phyloP scores from a whole-genome alignment of 1,284 basidiomycete species.

The Cryptococcus sp. region DNA sequence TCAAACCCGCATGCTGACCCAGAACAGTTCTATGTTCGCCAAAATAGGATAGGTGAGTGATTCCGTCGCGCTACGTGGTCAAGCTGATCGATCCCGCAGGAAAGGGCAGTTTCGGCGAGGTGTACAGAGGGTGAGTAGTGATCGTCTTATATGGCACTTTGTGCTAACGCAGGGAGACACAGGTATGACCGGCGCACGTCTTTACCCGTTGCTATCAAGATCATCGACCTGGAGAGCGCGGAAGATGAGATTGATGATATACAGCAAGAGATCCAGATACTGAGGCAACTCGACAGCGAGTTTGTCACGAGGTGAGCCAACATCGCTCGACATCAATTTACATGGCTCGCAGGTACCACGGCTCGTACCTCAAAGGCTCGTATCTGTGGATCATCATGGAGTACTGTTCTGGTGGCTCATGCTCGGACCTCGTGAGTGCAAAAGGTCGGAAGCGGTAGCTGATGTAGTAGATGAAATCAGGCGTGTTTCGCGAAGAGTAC shows the following conservation, averaged over 20 bases:
- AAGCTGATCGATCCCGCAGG: constrained; percentile 58
- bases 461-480: constrained; percentile 84
- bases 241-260: constrained; percentile 99
- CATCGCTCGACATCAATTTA: constrained; percentile 20
- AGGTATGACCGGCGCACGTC: constrained; percentile 91
- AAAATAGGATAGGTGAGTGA: constrained; percentile 85
- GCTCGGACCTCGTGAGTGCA: constrained; percentile 56
- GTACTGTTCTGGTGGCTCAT: constrained; percentile 64
- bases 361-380: constrained; percentile 90
- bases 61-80: constrained; percentile 9
- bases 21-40: constrained; percentile 91
- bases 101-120: constrained; percentile 95
- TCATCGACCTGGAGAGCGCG: constrained; percentile 97
- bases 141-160: neutral
- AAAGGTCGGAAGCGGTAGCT: constrained; percentile 3
- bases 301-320: constrained; percentile 83
- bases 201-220: constrained; percentile 95
- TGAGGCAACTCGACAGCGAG: constrained; percentile 94
- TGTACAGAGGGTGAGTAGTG: constrained; percentile 81
- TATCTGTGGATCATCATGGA: constrained; percentile 99
- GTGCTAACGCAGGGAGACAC: neutral
- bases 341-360: constrained; percentile 72
- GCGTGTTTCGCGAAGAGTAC: constrained; percentile 95
- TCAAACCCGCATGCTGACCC: constrained; percentile 63
- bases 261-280: constrained; percentile 97